Percentiles rank a stretch among this genome's conserved stretches.
phyloP scores from a whole-genome alignment of 2,329 filamentous ascomycete species.

The Verticillium tricorpus region DNA sequence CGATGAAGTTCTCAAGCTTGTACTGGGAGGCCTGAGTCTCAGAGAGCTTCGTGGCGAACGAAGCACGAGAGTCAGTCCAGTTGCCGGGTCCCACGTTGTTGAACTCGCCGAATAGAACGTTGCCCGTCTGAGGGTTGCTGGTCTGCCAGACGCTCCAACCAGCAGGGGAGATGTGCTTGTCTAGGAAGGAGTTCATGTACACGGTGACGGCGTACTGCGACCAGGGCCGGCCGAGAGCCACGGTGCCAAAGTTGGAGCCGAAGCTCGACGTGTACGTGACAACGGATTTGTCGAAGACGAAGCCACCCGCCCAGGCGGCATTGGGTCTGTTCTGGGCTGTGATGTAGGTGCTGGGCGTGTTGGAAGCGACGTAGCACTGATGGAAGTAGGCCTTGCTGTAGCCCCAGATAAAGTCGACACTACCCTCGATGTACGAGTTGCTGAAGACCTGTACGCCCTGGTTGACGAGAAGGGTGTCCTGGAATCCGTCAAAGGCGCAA shows the following conservation, averaged over 20 bases:
- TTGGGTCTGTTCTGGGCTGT: constrained; percentile 25
- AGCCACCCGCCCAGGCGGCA: constrained; percentile 23
- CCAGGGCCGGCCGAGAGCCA: constrained; percentile 41
- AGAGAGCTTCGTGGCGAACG: constrained; percentile 30
- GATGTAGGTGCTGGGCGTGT: constrained; percentile 25
- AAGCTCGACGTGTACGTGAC: constrained; percentile 15
- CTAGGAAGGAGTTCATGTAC: constrained; percentile 44
- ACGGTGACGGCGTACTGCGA: constrained; percentile 39
- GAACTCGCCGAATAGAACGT: constrained; percentile 55
- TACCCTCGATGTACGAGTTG: constrained; percentile 36
- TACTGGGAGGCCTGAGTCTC: constrained; percentile 27
- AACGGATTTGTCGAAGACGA: constrained; percentile 24
- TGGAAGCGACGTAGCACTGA: constrained; percentile 31
- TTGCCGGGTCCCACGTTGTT: constrained; percentile 53
- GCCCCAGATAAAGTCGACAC: constrained; percentile 44
- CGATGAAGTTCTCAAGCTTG: constrained; percentile 30
- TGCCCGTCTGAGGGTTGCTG: constrained; percentile 40
- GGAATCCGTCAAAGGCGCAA: constrained; percentile 38
- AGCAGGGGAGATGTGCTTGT: constrained; percentile 49
- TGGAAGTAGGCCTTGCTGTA: constrained; percentile 30
- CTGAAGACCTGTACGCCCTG: constrained; percentile 42
- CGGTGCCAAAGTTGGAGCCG: constrained; percentile 13
- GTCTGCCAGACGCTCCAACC: constrained; percentile 55
- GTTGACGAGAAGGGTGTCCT: constrained; percentile 44
- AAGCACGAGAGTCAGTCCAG: constrained; percentile 43